These are phyloP conservation scores for Sporothrix pseudoabietina DNA, from an alignment of 2,329 filamentous ascomycete species.

Conservation along the genomic window DNA sequence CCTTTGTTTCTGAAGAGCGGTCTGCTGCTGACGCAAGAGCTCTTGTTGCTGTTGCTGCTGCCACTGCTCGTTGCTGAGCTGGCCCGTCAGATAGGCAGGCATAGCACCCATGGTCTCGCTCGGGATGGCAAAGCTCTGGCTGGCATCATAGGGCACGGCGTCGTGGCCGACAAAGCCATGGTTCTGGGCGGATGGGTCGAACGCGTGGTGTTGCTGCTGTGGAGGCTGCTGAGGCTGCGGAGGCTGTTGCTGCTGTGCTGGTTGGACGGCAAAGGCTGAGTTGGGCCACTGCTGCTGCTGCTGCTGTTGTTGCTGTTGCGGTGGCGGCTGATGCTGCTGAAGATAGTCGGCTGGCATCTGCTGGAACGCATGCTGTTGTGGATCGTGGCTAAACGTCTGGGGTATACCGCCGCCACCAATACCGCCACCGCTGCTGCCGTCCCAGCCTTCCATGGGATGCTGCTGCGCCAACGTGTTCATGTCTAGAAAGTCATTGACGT, in stretches of 20 bases:
- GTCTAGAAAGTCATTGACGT: conserved; percentile 28
- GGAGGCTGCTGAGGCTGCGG: neutral
- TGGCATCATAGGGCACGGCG: neutral
- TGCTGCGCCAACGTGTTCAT: conserved; percentile 31
- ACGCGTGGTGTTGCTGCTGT: conserved; percentile 14
- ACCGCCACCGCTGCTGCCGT: neutral
- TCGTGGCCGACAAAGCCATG: conserved; percentile 11
- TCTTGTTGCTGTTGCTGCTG: conserved; percentile 28
- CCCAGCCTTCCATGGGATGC: conserved; percentile 31
- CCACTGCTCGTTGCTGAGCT: conserved; percentile 27
- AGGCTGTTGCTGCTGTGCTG: conserved; percentile 26
- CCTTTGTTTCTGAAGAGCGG: neutral
- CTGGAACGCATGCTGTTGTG: conserved; percentile 14
- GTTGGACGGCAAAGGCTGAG: neutral
- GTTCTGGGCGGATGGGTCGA: conserved; percentile 18
- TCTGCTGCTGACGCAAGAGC: conserved; percentile 23
- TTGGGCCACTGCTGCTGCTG: neutral
- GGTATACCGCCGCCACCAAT: neutral
- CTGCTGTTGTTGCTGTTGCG: neutral
- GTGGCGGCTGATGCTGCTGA: neutral
- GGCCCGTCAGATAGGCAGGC: conserved; percentile 20
- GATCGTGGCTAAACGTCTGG: conserved; percentile 1
- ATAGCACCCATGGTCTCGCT: conserved; percentile 21
- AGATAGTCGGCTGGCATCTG: conserved; percentile 24
- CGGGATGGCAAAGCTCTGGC: conserved; percentile 16